Percentiles rank a stretch among this genome's conserved stretches.
phyloP scores from a whole-genome alignment of 805 yeast species.

The Metschnikowia lachancei region DNA sequence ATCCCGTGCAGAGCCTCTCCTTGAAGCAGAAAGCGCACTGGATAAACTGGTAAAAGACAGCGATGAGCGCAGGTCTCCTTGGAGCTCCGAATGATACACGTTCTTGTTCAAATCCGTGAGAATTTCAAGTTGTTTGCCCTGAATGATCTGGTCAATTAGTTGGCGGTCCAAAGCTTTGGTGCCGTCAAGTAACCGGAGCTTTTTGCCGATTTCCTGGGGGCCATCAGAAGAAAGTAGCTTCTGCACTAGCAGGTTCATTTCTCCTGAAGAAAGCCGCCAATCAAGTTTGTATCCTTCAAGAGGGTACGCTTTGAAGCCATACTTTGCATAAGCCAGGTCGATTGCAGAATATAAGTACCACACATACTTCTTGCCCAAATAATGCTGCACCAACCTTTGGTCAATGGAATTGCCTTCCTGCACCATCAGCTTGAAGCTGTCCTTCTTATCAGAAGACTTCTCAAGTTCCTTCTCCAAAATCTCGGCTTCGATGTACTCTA shows the following conservation, averaged over 20 bases:
- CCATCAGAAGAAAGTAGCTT: constrained; percentile 18
- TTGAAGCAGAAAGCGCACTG: constrained; percentile 21
- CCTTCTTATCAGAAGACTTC: constrained; percentile 23
- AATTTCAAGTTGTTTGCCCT: constrained; percentile 35
- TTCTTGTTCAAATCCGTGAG: constrained; percentile 37
- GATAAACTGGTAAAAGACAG: constrained; percentile 34
- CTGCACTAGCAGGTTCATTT: constrained; percentile 22
- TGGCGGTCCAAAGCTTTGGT: constrained; percentile 27
- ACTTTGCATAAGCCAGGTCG: constrained; percentile 60
- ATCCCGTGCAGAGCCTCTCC: constrained; percentile 22
- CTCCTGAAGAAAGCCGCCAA: constrained; percentile 13
- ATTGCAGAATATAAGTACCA: constrained; percentile 69
- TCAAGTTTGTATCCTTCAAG: constrained; percentile 37
- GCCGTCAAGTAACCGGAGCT: constrained; percentile 26
- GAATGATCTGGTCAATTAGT: constrained; percentile 29
- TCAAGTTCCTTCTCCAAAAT: constrained; percentile 27
- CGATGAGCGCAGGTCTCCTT: constrained; percentile 30
- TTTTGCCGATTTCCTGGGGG: constrained; percentile 26
- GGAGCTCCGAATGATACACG: constrained; percentile 33
- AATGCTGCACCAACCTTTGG: constrained; percentile 29
- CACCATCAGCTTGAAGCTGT: constrained; percentile 35
- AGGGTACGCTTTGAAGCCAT: constrained; percentile 52
- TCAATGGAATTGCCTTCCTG: constrained; percentile 29
- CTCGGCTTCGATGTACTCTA: constrained; percentile 31
- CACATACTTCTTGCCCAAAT: constrained; percentile 35